Conservation (phyloP, 345 rosid species). For the Gossypium bickii region DNA sequence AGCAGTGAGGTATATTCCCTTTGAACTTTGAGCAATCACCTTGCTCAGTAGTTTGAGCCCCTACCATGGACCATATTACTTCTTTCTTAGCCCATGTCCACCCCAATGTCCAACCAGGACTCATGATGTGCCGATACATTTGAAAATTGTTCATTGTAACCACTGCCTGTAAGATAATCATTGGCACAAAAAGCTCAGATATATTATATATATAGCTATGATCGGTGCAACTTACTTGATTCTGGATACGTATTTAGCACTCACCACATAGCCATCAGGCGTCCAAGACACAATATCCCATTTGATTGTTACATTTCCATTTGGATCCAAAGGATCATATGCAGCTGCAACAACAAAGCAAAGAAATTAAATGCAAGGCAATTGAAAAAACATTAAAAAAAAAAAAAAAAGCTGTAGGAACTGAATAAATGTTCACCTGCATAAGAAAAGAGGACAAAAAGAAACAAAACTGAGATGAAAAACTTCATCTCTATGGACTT, state of each 20-base stretch:
- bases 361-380: not conserved
- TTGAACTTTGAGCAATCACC: slow-evolving; percentile 97
- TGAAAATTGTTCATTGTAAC: slow-evolving; percentile 79
- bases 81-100: slow-evolving; percentile 96
- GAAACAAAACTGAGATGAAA: slow-evolving; percentile 24
- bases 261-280: slow-evolving; percentile 75
- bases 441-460: slow-evolving; percentile 39
- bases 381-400: not conserved
- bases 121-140: slow-evolving; percentile 64
- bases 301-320: slow-evolving; percentile 72
- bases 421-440: slow-evolving; percentile 33
- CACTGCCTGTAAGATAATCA: slow-evolving; percentile 43
- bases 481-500: slow-evolving; percentile 33
- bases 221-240: not conserved
- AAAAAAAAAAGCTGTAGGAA: not conserved
- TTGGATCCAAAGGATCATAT: slow-evolving; percentile 90
- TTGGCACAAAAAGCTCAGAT: slow-evolving; percentile 8
- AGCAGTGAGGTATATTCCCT: slow-evolving; percentile 73
- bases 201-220: slow-evolving; percentile 20
- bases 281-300: slow-evolving; percentile 95
- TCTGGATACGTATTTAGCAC: slow-evolving; percentile 12
- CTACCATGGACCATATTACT: slow-evolving; percentile 73
- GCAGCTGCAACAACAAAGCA: slow-evolving; percentile 48
- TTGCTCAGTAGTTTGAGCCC: slow-evolving; percentile 84
- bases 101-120: slow-evolving; percentile 80